A percentile compares a stretch with the other conserved stretches of the same genome.
Evolutionary conservation across 2,329 filamentous ascomycete genomes (phyloP).

Genomic region (Penicillium olsonii): DNA sequence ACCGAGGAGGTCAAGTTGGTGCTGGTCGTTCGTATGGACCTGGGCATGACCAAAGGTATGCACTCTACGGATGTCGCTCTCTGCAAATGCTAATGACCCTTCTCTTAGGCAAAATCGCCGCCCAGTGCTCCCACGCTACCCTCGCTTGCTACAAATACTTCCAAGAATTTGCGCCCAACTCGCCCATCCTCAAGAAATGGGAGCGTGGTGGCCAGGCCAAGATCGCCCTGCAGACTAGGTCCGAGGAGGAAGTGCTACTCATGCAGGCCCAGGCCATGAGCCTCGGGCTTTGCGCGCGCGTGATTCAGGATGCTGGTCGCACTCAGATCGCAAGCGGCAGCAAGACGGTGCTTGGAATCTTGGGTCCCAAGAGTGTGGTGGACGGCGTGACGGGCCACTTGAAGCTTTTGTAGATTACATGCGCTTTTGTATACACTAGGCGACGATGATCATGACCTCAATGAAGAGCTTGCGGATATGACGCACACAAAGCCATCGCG

Average conservation of each 20-base stretch:
- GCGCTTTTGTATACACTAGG: slow-evolving; percentile 6
- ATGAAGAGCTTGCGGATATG: slow-evolving; percentile 9
- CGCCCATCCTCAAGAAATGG: slow-evolving; percentile 75
- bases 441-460: slow-evolving; percentile 22
- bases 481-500: slow-evolving; percentile 1
- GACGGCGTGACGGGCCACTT: slow-evolving; percentile 82
- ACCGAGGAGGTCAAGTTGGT: slow-evolving; percentile 91
- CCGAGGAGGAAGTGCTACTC: slow-evolving; percentile 75
- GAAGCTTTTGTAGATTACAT: slow-evolving; percentile 69
- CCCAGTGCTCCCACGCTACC: slow-evolving; percentile 93
- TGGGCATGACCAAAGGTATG: slow-evolving; percentile 96
- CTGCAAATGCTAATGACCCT: slow-evolving; percentile 1
- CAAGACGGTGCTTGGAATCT: slow-evolving; percentile 83
- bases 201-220: slow-evolving; percentile 86
- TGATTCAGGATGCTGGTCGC: slow-evolving; percentile 92
- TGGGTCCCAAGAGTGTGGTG: slow-evolving; percentile 80
- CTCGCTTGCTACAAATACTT: slow-evolving; percentile 95
- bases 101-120: slow-evolving; percentile 84
- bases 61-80: slow-evolving; percentile 13
- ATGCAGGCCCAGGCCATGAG: slow-evolving; percentile 78
- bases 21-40: slow-evolving; percentile 85
- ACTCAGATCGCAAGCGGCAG: slow-evolving; percentile 96
- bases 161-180: slow-evolving; percentile 54
- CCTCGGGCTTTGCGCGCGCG: slow-evolving; percentile 81
- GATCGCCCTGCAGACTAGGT: slow-evolving; percentile 86